phyloP scores from a whole-genome alignment of 1,139 yeast genomes.

The Pneumocystis canis region DNA sequence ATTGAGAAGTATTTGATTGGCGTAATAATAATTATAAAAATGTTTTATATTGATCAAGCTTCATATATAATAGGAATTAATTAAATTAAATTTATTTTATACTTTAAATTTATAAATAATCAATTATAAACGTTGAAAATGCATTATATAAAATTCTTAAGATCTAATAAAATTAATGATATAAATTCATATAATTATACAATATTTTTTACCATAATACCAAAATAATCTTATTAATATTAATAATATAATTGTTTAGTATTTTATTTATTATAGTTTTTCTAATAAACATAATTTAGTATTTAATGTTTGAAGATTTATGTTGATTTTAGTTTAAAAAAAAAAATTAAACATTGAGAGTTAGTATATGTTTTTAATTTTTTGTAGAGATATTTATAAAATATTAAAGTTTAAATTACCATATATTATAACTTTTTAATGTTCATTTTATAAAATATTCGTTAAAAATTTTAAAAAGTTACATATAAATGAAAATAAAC shows the following conservation, averaged over 20 bases:
- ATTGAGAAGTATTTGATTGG: background rate
- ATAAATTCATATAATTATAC: too few relatives aligned
- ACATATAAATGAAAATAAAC: too few relatives aligned
- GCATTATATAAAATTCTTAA: background rate
- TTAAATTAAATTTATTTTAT: background rate
- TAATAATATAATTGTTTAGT: background rate
- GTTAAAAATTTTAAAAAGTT: background rate
- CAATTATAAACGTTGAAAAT: background rate
- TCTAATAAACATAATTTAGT: background rate
- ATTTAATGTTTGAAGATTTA: background rate
- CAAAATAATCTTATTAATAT: background rate
- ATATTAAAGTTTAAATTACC: background rate
- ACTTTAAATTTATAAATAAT: background rate
- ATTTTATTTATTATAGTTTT: background rate
- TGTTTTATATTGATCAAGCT: background rate
- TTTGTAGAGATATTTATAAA: background rate
- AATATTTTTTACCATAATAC: background rate
- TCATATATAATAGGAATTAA: background rate
- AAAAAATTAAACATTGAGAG: background rate
- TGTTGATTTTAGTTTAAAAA: background rate
- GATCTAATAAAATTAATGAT: background rate
- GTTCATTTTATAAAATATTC: background rate
- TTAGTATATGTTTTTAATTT: too few relatives aligned
- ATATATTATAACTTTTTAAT: background rate
- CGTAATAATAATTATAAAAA: background rate